Evolutionary conservation across 2,329 filamentous ascomycete genomes (phyloP).

Genomic region (Penicillium sp.): DNA sequence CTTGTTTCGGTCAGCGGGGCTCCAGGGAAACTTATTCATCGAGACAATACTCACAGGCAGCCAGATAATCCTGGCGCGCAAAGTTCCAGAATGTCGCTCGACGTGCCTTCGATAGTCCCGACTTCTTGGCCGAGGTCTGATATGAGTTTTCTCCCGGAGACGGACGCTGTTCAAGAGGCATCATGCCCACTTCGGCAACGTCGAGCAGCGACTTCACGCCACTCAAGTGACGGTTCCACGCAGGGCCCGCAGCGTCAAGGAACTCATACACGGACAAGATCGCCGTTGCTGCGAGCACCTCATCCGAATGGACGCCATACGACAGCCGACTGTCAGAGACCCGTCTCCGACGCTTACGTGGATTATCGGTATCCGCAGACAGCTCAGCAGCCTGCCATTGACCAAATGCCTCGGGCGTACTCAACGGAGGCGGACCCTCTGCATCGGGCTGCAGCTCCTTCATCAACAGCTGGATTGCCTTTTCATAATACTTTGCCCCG

Average conservation of each 20-base stretch:
- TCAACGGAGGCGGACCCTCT: constrained; percentile 33
- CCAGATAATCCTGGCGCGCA: constrained; percentile 62
- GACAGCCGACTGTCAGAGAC: constrained; percentile 45
- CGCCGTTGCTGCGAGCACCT: constrained; percentile 61
- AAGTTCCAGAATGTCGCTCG: constrained; percentile 65
- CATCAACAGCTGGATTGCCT: constrained; percentile 56
- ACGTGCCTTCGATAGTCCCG: constrained; percentile 52
- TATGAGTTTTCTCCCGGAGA: constrained; percentile 41
- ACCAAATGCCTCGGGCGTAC: constrained; percentile 35
- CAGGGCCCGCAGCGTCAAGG: constrained; percentile 60
- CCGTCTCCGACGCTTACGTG: constrained; percentile 42
- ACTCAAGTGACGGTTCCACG: constrained; percentile 63
- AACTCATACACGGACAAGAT: constrained; percentile 67
- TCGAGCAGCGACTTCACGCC: constrained; percentile 62
- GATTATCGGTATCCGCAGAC: constrained; percentile 38
- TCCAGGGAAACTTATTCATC: background rate
- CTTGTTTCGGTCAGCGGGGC: constrained; percentile 21
- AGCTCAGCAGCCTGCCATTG: constrained; percentile 37
- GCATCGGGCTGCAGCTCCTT: constrained; percentile 42
- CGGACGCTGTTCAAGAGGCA: constrained; percentile 39
- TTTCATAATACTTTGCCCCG: constrained; percentile 61
- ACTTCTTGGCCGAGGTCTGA: constrained; percentile 30
- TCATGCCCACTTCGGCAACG: constrained; percentile 42
- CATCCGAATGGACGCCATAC: constrained; percentile 48
- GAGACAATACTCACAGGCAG: constrained; percentile 50